Base-by-base conservation (phyloP, 306 rosid species). In the Cercis canadensis region DNA sequence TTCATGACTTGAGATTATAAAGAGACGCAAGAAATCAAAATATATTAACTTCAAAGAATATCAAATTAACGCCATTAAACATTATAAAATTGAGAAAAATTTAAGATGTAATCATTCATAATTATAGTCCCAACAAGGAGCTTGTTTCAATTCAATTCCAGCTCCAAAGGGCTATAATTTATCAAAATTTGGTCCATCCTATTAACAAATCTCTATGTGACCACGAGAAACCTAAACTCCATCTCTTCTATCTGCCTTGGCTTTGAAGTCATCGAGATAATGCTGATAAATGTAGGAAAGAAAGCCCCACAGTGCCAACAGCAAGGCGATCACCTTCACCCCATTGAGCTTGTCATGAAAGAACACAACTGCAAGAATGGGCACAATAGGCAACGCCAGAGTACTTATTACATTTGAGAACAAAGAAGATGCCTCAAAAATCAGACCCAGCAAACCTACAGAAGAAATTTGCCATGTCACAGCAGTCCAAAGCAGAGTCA, bases 221-320 rank as follows among this genome's bases (percentile, higher is more conserved):
- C 61, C 62, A 37, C 50, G n/a, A 17, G 79, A 80, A 72, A 74
- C 72, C 31, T 74, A 62, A 72, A 36, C 33, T 5, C 7, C 49
- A 43, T 9, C 46, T 18, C 58, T 47, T 81, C 60, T 55, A 39
- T 68, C 67, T 39, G 47, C 77, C 74, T 75, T 82, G 69, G 67
- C 70, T 64, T 78, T 70, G 52, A 31, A 44, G 57, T 82, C 82
- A 72, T 88, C 87, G 2, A 70, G 37, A 73, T 84, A 86, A 54
- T 84, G 84, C 37, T 88, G 90, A 84, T 78, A 88, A 29, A 82
- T 52, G 51, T 86, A 88, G 17, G 89, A 86, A 15, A 86, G 46
- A 73, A 86, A 86, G 0, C 89, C 91, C 91, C 89, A 88, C 7
- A 82, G 5, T 4, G 89, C 91, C 70, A 88, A 80, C 59, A 88